phyloP scores from a whole-genome alignment of 768 basidiomycete genomes.

The Tephrocybe sp. region DNA sequence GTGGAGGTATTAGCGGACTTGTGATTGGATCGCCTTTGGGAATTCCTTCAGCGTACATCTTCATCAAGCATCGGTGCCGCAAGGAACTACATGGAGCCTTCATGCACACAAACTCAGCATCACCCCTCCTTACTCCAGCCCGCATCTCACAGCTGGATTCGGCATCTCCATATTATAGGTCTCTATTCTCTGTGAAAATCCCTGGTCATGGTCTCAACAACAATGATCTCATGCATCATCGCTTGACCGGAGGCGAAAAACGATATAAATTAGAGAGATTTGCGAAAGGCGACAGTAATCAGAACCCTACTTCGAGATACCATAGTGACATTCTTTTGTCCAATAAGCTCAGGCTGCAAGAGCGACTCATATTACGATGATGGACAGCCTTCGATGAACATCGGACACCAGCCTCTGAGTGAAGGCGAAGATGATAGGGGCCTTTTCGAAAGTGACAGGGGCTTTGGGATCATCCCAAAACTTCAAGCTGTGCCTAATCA shows the following conservation, averaged over 20 bases:
- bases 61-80: constrained; percentile 29
- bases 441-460: too few relatives aligned
- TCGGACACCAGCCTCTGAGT: too few relatives aligned
- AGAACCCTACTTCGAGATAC: not conserved
- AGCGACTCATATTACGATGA: too few relatives aligned
- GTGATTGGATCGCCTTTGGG: constrained; percentile 37
- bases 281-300: not conserved
- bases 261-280: constrained; percentile 47
- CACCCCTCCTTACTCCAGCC: constrained; percentile 20
- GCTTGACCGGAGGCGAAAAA: constrained; percentile 8
- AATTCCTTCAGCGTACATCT: constrained; percentile 27
- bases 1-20: constrained; percentile 40
- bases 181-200: constrained; percentile 25
- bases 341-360: too few relatives aligned
- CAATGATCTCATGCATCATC: constrained; percentile 9
- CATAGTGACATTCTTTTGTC: too few relatives aligned
- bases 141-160: constrained; percentile 16
- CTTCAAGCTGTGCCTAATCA: too few relatives aligned
- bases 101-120: constrained; percentile 24
- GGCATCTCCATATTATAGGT: constrained; percentile 19
- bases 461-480: too few relatives aligned
- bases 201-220: constrained; percentile 13
- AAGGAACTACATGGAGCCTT: constrained; percentile 23
- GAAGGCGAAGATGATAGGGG: too few relatives aligned
- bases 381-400: too few relatives aligned